Evolutionary conservation across 2,329 filamentous ascomycete genomes (phyloP).

Genomic region (Ceratocystis alfenasii): DNA sequence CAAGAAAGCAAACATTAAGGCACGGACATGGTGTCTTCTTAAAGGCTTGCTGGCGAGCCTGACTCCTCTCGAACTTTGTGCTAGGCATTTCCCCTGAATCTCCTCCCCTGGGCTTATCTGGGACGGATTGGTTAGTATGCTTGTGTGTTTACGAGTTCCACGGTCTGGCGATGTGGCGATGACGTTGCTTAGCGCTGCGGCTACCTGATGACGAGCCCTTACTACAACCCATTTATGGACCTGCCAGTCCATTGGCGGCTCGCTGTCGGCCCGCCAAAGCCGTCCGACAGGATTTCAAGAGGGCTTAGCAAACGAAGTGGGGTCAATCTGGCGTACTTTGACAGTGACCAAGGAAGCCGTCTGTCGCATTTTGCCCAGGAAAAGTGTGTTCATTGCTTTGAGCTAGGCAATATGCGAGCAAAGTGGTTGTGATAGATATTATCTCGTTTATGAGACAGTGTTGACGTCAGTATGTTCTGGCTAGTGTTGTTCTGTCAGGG

Average conservation of each 20-base stretch:
- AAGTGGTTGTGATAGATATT: background rate
- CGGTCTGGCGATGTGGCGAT: constrained; percentile 4
- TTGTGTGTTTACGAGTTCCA: background rate
- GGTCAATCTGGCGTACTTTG: background rate
- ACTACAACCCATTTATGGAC: background rate
- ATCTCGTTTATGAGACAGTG: background rate
- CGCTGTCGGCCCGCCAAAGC: background rate
- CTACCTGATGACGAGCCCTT: background rate
- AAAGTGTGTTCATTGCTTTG: background rate
- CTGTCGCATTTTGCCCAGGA: background rate
- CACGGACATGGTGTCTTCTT: background rate
- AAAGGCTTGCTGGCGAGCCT: background rate
- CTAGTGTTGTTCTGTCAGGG: background rate
- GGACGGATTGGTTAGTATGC: background rate
- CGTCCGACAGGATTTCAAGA: background rate
- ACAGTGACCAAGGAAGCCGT: background rate
- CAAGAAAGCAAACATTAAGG: background rate
- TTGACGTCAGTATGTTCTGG: background rate
- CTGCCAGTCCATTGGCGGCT: background rate
- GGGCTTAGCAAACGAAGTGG: background rate
- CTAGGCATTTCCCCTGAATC: background rate
- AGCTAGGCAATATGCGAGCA: background rate
- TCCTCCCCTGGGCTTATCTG: background rate
- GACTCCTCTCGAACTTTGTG: background rate
- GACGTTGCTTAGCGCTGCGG: constrained; percentile 5